Evolutionary conservation across 2,329 filamentous ascomycete genomes (phyloP).

Genomic region (Talaromyces albobiverticillius): DNA sequence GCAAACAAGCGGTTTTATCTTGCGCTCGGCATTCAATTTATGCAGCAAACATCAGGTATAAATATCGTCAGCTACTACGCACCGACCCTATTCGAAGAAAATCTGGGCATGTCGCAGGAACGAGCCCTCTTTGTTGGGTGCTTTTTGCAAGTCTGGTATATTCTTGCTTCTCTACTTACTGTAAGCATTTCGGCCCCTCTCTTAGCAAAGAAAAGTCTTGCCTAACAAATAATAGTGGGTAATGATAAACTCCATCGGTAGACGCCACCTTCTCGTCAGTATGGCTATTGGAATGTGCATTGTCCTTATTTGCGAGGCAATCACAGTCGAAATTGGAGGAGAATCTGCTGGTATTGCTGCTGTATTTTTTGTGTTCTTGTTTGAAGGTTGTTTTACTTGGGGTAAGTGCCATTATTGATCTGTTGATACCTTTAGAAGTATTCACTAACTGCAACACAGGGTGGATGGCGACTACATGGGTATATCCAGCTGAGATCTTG

Average conservation of each 20-base stretch:
- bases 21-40: slow-evolving; percentile 47
- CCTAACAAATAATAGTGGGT: too few relatives aligned
- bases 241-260: background rate
- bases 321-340: background rate
- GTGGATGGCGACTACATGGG: slow-evolving; percentile 31
- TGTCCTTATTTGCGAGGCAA: background rate
- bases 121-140: slow-evolving; percentile 19
- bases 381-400: background rate
- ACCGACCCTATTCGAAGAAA: slow-evolving; percentile 40
- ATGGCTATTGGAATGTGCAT: background rate
- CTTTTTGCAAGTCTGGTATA: background rate
- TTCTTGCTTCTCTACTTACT: background rate
- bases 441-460: background rate
- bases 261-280: background rate
- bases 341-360: background rate
- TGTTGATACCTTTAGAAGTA: background rate
- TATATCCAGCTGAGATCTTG: slow-evolving; percentile 51
- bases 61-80: background rate
- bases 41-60: slow-evolving; percentile 33
- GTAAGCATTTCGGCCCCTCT: too few relatives aligned
- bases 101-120: slow-evolving; percentile 46
- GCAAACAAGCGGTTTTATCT: slow-evolving; percentile 48
- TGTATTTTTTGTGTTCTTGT: background rate
- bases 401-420: background rate
- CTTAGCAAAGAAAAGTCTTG: too few relatives aligned